Evolutionary conservation across 176 grass and related monocot genomes (phyloP), one percentile per base, ranked within the genome.

Genomic region (Juncus effusus): DNA sequence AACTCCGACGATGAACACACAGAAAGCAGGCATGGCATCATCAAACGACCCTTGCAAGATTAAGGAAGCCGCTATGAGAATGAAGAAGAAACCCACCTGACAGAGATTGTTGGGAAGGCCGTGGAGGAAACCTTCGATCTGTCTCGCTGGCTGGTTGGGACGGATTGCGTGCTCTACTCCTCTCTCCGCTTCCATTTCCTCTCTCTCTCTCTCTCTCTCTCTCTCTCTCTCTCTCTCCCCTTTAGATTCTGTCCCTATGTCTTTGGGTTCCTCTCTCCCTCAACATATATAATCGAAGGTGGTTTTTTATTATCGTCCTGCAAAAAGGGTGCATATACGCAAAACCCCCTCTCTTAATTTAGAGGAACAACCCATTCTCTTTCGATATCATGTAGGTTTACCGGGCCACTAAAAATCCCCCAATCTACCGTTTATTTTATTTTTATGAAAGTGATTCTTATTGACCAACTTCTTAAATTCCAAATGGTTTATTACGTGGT

Each of bases 81-180:
- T 53, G 16, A 67, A 28, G 44, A 67, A 67, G 16, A 67, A 67
- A 67, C 45, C 44, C 1, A 51, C 16, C 44, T 36, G 14, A 10
- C 42, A 2, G 15, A 67, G 64, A 12, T 10, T 10, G 42, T 37
- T 36, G 19, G 51, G 45, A 16, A 67, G 45, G 45, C 13, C 2
- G 13, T 5, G 3, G 64, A 36, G 5, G 16, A 67, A 2, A 6
- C 9, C 44, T 47, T 1, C 1, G 0, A 47, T 9, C 44, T 47
- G 44, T 47, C 44, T 47, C 44, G 0, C 44, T 9, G 44, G 44
- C 44, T 47, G 44, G 9, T 47, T 47, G 44, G 44, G 44, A 6
- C 4, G 4, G 44, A 47, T 5, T 47, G 9, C 6, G 44, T 47
- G 0, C 9, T 47, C 44, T 47, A 6, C 44, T 47, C 9, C 44